These are phyloP conservation scores for Trichosporon sp. DNA, from an alignment of 1,284 basidiomycete species.

Conservation along the genomic window DNA sequence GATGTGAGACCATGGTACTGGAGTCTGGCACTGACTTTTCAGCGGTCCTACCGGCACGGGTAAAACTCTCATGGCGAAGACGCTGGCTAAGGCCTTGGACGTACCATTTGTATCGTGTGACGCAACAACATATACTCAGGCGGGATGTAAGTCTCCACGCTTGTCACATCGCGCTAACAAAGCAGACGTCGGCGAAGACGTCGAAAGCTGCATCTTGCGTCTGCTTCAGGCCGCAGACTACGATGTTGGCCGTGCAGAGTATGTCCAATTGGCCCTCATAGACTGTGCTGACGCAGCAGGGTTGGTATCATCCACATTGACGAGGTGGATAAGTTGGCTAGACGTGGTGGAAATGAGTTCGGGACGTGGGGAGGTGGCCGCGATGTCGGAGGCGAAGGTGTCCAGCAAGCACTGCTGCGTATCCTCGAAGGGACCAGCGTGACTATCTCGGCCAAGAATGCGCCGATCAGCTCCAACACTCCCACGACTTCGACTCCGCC, in stretches of 20 bases:
- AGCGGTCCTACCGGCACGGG: constrained; percentile 55
- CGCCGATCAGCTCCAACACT: constrained; percentile 26
- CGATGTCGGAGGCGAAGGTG: constrained; percentile 92
- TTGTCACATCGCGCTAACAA: constrained; percentile 16
- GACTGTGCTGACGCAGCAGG: constrained; percentile 47
- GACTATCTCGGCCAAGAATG: constrained; percentile 61
- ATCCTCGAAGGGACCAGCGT: constrained; percentile 89
- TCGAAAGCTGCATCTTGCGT: constrained; percentile 79
- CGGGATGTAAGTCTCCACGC: constrained; percentile 44
- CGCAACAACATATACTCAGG: constrained; percentile 50
- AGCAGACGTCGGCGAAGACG: constrained; percentile 87
- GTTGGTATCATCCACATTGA: constrained; percentile 93
- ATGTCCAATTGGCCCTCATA: too few species aligned
- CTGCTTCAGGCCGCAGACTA: constrained; percentile 78
- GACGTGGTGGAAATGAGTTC: constrained; percentile 57
- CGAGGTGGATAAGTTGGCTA: constrained; percentile 87
- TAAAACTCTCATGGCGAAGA: constrained; percentile 79
- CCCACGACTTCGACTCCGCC: constrained; percentile 46
- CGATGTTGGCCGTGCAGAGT: constrained; percentile 62
- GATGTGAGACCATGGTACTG: constrained; percentile 56
- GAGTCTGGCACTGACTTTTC: constrained; percentile 5
- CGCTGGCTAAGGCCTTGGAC: constrained; percentile 75
- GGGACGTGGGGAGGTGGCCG: constrained; percentile 56
- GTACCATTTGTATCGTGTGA: constrained; percentile 72
- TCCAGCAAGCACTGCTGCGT: constrained; percentile 83